Base-by-base conservation (phyloP, 257 asterid species). In the Gynochthodes officinalis region DNA sequence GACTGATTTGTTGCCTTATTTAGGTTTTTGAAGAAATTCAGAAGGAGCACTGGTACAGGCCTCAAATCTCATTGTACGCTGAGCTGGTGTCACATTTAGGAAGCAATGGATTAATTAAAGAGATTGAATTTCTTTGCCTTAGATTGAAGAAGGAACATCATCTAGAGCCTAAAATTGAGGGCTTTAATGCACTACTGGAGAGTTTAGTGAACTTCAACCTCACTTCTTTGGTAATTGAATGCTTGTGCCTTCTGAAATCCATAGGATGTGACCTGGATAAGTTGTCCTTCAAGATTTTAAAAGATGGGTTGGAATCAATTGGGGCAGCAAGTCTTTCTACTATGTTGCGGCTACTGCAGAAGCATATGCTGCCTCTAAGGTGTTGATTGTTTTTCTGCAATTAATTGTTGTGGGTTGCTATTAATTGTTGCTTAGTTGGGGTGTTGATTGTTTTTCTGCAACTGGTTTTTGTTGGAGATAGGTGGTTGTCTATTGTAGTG, bases 1-100 rank as follows among this genome's bases (percentile, higher is more conserved):
- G n/a, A n/a, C n/a, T n/a, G n/a, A n/a, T 59, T 16, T 53, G 23
- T 59, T 72, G 40, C 70, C 30, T 62, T 74, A 18, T 81, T 54
- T 71, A 90, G 96, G 92, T 86, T 39, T 90, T 90, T 21, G 86
- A 80, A 82, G 90, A 90, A 73, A 70, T 90, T 60, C 83, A 76
- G 77, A 80, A 81, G 61, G 96, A 90, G 86, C 78, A 73, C 60
- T 85, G 92, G 86, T 90, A 90, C 72, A 83, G 69, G 77, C 95
- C 95, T 52, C 83, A 81, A 74, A 65, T 85, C 77, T 71, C 75
- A 33, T 67, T 90, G 70, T 84, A 86, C 77, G 83, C 92, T 43
- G 93, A 89, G 73, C 82, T 86, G 71, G 82, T 90, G 49, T 77
- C 90, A 39, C 88, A 73, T 73, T 81, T 90, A 83, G 95, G 96